phyloP scores from a whole-genome alignment of 371 early-diverging fungal genomes.

The Entomophthora muscae region DNA sequence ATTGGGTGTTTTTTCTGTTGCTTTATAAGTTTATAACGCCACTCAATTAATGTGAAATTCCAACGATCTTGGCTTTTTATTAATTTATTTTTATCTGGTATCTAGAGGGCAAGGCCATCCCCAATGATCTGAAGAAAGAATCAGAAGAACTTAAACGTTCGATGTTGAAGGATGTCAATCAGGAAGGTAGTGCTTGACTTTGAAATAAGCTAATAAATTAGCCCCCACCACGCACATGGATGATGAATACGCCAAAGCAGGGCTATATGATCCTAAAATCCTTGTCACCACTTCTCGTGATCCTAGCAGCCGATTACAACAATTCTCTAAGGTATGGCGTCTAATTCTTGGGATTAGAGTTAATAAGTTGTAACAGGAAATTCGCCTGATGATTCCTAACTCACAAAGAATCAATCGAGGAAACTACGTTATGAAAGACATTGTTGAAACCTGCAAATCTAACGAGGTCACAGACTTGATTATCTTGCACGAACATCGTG shows the following conservation, averaged over 20 bases:
- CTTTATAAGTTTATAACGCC: no score
- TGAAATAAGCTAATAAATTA: conserved; percentile 13
- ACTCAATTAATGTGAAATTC: no score
- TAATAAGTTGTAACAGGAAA: no score
- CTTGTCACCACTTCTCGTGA: conserved; percentile 96
- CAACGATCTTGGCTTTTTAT: no score
- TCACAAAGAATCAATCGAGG: conserved; percentile 97
- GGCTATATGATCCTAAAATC: conserved; percentile 86
- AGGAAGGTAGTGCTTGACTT: background rate
- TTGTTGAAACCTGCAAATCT: conserved; percentile 83
- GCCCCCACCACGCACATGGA: conserved; percentile 70
- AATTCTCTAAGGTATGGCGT: conserved; percentile 71
- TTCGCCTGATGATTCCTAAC: conserved; percentile 92
- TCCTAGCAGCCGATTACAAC: conserved; percentile 82
- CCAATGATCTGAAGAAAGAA: background rate
- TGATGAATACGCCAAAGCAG: conserved; percentile 92
- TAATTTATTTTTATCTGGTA: no score
- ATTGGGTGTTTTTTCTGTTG: no score
- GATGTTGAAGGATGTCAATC: conserved; percentile 1
- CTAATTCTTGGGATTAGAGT: no score
- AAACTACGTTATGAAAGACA: conserved; percentile 86
- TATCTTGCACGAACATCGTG: conserved; percentile 93
- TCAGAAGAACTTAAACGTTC: background rate
- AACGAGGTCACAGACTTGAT: conserved; percentile 95
- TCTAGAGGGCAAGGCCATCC: conserved; percentile 8